Percentiles rank a stretch among this genome's conserved stretches.
phyloP scores from a whole-genome alignment of 2,329 filamentous ascomycete genomes.

The Phialophora chinensis region DNA sequence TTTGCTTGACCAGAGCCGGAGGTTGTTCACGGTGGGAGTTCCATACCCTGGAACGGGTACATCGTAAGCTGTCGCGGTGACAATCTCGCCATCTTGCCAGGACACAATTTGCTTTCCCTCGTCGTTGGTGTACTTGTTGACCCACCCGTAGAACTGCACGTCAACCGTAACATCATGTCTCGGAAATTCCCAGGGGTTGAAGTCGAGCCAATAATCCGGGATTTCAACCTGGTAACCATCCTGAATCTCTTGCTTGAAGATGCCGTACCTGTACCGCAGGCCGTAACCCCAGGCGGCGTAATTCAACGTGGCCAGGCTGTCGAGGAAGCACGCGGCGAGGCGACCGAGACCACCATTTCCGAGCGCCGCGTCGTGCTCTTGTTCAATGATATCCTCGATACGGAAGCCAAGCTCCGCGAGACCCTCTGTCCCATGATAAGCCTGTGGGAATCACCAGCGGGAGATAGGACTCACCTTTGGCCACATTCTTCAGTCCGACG shows the following conservation, averaged over 20 bases:
- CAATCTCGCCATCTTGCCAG: conserved; percentile 94
- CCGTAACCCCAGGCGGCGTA: conserved; percentile 98
- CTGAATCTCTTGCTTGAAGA: conserved; percentile 99
- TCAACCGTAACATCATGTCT: conserved; percentile 94
- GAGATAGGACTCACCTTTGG: conserved; percentile 66
- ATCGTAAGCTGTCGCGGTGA: conserved; percentile 91
- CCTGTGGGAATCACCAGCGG: conserved; percentile 26
- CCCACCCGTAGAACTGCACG: conserved; percentile 93
- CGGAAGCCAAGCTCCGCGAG: conserved; percentile 90
- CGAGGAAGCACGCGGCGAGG: conserved; percentile 93
- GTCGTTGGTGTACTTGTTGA: conserved; percentile 74
- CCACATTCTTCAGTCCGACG: conserved; percentile 82
- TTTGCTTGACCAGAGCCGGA: conserved; percentile 97
- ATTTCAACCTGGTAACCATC: conserved; percentile 98
- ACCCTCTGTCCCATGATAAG: conserved; percentile 65
- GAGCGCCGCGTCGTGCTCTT: conserved; percentile 94
- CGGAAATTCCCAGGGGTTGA: conserved; percentile 99
- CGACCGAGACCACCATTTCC: conserved; percentile 95
- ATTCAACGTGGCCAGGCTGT: conserved; percentile 92
- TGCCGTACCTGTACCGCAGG: conserved; percentile 91
- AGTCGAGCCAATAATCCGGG: conserved; percentile 98
- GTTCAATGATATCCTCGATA: conserved; percentile 91
- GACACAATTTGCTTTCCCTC: conserved; percentile 74
- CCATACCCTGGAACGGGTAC: conserved; percentile 89
- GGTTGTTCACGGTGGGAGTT: conserved; percentile 91